A percentile compares a stretch with the other conserved stretches of the same genome.
Conservation (phyloP, 192 early-diverging fungal genomes). For the Umbelopsis ramanniana region DNA sequence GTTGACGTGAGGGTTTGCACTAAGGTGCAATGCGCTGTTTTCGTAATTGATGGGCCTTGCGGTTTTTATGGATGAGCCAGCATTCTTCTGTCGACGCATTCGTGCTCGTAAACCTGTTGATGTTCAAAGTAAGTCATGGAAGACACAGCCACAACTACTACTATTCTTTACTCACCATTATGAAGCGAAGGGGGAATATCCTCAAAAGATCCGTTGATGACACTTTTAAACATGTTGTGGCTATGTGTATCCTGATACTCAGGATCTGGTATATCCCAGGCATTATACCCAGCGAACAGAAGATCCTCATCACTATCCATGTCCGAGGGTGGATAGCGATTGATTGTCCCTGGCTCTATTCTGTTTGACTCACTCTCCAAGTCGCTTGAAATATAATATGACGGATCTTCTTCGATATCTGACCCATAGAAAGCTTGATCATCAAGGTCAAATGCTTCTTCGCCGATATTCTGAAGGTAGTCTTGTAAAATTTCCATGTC, state of each 20-base stretch:
- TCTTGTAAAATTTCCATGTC: slow-evolving; percentile 9
- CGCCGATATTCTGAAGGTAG: neutral
- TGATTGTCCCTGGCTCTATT: neutral
- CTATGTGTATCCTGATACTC: neutral
- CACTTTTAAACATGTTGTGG: neutral
- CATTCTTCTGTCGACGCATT: slow-evolving; percentile 11
- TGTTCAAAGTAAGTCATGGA: neutral
- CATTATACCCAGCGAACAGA: slow-evolving; percentile 1
- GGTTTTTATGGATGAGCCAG: neutral
- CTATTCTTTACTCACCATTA: neutral
- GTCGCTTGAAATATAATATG: slow-evolving; percentile 1
- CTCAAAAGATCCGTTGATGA: slow-evolving; percentile 4
- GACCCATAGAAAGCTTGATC: neutral
- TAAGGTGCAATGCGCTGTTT: neutral
- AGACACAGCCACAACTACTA: neutral
- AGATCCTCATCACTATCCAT: neutral
- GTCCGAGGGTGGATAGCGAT: neutral
- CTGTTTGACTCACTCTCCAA: neutral
- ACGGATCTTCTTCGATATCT: neutral
- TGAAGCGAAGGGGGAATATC: slow-evolving; percentile 1
- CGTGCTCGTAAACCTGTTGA: slow-evolving; percentile 4
- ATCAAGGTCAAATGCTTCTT: neutral
- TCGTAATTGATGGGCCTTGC: neutral
- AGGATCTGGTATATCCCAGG: slow-evolving; percentile 17
- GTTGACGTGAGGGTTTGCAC: neutral